A percentile compares a stretch with the other conserved stretches of the same genome.
These are phyloP conservation scores for Dissophora ornata DNA, from an alignment of 192 early-diverging fungal species.

Conservation along the genomic window DNA sequence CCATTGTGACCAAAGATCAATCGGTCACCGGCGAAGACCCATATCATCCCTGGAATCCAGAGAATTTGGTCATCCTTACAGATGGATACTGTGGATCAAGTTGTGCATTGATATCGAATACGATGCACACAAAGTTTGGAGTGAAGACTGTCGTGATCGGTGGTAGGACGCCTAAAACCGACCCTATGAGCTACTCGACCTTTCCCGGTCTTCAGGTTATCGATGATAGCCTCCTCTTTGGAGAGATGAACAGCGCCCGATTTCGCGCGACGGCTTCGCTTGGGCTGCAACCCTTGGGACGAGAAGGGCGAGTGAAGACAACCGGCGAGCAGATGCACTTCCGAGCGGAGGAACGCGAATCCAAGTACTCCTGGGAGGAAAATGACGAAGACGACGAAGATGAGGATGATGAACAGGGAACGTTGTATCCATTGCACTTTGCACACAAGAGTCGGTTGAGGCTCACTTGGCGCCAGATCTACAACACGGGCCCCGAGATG, in stretches of 20 bases:
- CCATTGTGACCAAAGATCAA: background rate
- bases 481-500: slow-evolving; percentile 22
- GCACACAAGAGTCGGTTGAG: slow-evolving; percentile 18
- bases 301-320: background rate
- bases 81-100: slow-evolving; percentile 43
- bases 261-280: background rate
- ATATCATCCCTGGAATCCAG: slow-evolving; percentile 37
- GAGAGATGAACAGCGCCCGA: slow-evolving; percentile 12
- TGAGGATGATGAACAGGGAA: background rate
- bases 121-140: slow-evolving; percentile 29
- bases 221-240: slow-evolving; percentile 20
- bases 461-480: slow-evolving; percentile 40
- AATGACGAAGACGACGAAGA: slow-evolving; percentile 7
- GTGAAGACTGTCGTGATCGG: slow-evolving; percentile 27
- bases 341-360: background rate
- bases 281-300: background rate
- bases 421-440: slow-evolving; percentile 13
- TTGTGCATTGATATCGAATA: slow-evolving; percentile 38
- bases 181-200: slow-evolving; percentile 26
- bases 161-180: background rate
- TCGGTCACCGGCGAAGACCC: background rate
- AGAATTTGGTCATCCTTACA: slow-evolving; percentile 27
- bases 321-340: background rate
- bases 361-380: background rate
- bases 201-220: slow-evolving; percentile 37